These are phyloP conservation scores for Biscogniauxia sp. DNA, from an alignment of 2,329 filamentous ascomycete species.

Conservation along the genomic window DNA sequence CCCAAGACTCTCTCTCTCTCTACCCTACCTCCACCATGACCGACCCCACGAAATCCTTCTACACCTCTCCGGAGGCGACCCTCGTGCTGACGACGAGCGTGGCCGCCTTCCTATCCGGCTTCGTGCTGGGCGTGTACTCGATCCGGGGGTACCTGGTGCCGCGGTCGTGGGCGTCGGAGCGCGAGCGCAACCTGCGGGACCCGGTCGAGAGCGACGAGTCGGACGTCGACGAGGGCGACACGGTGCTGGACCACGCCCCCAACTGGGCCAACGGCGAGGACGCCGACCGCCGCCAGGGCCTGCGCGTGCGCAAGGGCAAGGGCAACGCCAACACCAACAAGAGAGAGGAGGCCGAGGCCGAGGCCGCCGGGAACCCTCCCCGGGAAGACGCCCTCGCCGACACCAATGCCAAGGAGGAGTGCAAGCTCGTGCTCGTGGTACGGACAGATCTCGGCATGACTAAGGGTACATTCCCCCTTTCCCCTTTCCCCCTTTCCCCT, in stretches of 20 bases:
- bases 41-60: constrained; percentile 34
- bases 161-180: constrained; percentile 54
- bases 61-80: constrained; percentile 38
- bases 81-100: constrained; percentile 70
- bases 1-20: no score
- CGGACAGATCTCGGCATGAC: constrained; percentile 96
- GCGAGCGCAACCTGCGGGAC: constrained; percentile 54
- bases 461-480: constrained; percentile 61
- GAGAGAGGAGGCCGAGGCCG: constrained; percentile 21
- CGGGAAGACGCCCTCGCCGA: constrained; percentile 31
- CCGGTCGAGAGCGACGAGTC: constrained; percentile 68
- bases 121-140: constrained; percentile 76
- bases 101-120: constrained; percentile 72
- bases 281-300: constrained; percentile 57
- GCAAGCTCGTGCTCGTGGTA: constrained; percentile 90
- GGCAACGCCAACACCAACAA: constrained; percentile 7
- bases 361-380: no score
- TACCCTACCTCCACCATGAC: constrained; percentile 18
- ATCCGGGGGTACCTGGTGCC: constrained; percentile 59
- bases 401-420: constrained; percentile 64
- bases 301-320: constrained; percentile 34
- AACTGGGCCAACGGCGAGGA: constrained; percentile 64
- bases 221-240: constrained; percentile 61
- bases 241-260: constrained; percentile 62
- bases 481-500: neutral